A percentile compares a stretch with the other conserved stretches of the same genome.
Evolutionary conservation across 2,329 filamentous ascomycete genomes (phyloP).

Genomic region (Dryadomyces quercus-mongolicae): DNA sequence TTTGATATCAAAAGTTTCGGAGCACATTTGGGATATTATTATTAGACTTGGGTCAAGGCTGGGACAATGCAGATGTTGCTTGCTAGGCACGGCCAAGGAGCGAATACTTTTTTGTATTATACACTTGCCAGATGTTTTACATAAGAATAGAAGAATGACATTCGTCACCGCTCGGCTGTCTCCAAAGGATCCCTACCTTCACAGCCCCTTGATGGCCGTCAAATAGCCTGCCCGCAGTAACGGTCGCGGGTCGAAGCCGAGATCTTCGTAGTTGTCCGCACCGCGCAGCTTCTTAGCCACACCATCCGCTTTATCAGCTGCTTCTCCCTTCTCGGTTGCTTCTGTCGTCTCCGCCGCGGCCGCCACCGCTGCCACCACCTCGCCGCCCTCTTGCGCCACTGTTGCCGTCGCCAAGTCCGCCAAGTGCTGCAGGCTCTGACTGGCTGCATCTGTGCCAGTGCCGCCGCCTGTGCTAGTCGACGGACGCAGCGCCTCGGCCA

Average conservation of each 20-base stretch:
- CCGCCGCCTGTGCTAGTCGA: slow-evolving; percentile 17
- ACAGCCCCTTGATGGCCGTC: slow-evolving; percentile 8
- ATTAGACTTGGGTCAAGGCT: too few species aligned
- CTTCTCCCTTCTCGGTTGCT: slow-evolving; percentile 6
- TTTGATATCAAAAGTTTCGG: too few species aligned
- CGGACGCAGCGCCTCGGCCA: slow-evolving; percentile 1
- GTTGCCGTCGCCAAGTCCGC: slow-evolving; percentile 31
- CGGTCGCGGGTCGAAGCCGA: slow-evolving; percentile 27
- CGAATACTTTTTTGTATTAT: too few species aligned
- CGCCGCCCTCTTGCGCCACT: background rate
- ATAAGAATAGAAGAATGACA: too few species aligned
- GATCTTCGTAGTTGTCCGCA: slow-evolving; percentile 25
- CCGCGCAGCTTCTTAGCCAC: slow-evolving; percentile 3
- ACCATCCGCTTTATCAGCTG: slow-evolving; percentile 10
- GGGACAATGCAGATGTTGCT: too few species aligned
- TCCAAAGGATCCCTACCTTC: too few species aligned
- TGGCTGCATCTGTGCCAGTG: slow-evolving; percentile 24
- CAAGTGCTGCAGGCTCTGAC: slow-evolving; percentile 40
- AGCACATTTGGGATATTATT: too few species aligned
- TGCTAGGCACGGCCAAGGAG: too few species aligned
- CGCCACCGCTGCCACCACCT: slow-evolving; percentile 5
- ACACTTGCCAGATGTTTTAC: too few species aligned
- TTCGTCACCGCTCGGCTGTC: too few species aligned
- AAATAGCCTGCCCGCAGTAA: slow-evolving; percentile 28
- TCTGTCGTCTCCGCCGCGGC: slow-evolving; percentile 10